These are phyloP conservation scores for Meyerozyma guilliermondii DNA, from an alignment of 1,139 yeast genomes.

Conservation along the genomic window DNA sequence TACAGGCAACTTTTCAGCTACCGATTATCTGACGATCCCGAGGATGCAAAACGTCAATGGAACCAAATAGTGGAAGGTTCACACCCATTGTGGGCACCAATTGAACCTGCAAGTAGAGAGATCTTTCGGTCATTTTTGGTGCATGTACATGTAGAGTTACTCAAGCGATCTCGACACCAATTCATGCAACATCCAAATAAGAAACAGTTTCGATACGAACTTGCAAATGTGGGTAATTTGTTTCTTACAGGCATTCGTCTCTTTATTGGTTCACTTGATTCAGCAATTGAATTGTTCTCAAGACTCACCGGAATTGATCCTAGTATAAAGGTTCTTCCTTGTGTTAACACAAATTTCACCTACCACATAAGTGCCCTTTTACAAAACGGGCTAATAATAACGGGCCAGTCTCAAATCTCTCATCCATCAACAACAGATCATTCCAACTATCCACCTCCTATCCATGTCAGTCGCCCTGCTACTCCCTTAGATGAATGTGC, in stretches of 20 bases:
- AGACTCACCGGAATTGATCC: conserved; percentile 62
- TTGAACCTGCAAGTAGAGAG: conserved; percentile 64
- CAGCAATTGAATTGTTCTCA: conserved; percentile 72
- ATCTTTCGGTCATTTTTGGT: conserved; percentile 73
- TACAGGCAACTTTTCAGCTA: conserved; percentile 50
- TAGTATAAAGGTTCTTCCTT: conserved; percentile 62
- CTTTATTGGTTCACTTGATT: conserved; percentile 78
- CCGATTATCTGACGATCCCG: conserved; percentile 52
- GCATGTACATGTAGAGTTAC: conserved; percentile 71
- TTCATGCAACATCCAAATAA: conserved; percentile 28
- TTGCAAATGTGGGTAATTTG: conserved; percentile 83
- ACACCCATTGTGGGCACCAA: conserved; percentile 61
- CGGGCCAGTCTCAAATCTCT: conserved; percentile 94
- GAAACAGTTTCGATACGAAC: conserved; percentile 61
- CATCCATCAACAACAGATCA: conserved; percentile 52
- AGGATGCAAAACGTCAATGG: conserved; percentile 70
- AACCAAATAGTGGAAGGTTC: conserved; percentile 71
- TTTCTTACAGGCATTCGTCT: conserved; percentile 78
- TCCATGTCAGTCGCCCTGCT: conserved; percentile 32
- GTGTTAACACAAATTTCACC: conserved; percentile 77
- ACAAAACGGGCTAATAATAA: conserved; percentile 64
- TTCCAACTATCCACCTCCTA: conserved; percentile 34
- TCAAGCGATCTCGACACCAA: conserved; percentile 58
- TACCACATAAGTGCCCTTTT: conserved; percentile 81
- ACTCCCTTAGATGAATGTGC: conserved; percentile 22